Percentiles rank a stretch among this genome's conserved stretches.
These are phyloP conservation scores for Xylariaceae sp. DNA, from an alignment of 2,329 filamentous ascomycete genomes.

Conservation along the genomic window DNA sequence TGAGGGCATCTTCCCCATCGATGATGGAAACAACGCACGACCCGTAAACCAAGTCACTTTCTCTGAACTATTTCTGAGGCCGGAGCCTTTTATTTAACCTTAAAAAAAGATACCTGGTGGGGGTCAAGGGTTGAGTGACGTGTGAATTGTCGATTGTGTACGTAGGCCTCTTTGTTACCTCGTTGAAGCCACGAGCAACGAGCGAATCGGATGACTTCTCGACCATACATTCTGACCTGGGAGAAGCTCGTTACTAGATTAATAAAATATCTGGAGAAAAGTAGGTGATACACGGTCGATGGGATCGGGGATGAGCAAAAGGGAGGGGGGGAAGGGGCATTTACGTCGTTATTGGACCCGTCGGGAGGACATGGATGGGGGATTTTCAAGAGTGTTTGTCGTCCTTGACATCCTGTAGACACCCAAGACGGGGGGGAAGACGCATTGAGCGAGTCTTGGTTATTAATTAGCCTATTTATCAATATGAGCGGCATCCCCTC, in stretches of 20 bases:
- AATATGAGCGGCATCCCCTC: neutral
- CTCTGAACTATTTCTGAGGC: neutral
- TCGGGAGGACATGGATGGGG: neutral
- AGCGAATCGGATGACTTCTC: slow-evolving; percentile 6
- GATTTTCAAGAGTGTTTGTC: neutral
- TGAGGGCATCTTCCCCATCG: neutral
- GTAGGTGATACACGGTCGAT: slow-evolving; percentile 5
- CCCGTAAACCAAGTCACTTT: neutral
- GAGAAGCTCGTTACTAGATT: neutral
- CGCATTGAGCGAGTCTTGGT: neutral
- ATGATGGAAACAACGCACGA: neutral
- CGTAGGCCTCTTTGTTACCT: neutral
- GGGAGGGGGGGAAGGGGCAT: neutral
- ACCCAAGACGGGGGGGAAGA: neutral
- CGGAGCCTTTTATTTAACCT: neutral
- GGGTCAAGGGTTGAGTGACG: slow-evolving; percentile 1
- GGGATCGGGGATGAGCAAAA: slow-evolving; percentile 5
- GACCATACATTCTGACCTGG: neutral
- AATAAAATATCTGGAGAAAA: neutral
- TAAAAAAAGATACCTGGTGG: too few relatives aligned
- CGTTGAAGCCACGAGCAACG: neutral
- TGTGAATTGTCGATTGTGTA: slow-evolving; percentile 1
- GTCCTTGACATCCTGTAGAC: neutral
- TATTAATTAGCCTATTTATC: neutral
- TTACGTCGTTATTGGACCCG: neutral